Percentiles rank a stretch among this genome's conserved stretches.
These are phyloP conservation scores for Pouteria glomerata DNA, from an alignment of 148 eudicot species.

Conservation along the genomic window DNA sequence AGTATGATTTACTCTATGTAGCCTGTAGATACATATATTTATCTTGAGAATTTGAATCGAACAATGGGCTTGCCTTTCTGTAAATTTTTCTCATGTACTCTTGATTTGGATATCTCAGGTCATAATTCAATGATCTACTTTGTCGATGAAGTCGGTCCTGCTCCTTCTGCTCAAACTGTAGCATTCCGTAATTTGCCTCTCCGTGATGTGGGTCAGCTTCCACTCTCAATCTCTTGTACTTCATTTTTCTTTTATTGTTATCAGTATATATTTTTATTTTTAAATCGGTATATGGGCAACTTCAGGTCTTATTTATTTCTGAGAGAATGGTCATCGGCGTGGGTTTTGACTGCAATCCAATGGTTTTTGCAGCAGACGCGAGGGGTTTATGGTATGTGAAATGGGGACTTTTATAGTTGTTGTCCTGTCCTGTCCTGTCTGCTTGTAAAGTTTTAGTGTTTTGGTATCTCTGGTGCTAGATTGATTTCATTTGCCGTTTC, in stretches of 20 bases:
- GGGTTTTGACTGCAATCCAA: constrained; percentile 92
- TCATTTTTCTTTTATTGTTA: constrained; percentile 1
- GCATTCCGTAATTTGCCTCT: constrained; percentile 97
- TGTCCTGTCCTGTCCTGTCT: too few species aligned
- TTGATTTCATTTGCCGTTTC: background rate
- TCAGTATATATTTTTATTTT: constrained; percentile 7
- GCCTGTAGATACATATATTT: background rate
- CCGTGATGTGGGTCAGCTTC: constrained; percentile 99
- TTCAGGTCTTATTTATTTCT: constrained; percentile 82
- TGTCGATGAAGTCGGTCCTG: constrained; percentile 95
- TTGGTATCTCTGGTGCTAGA: background rate
- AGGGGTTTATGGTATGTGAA: constrained; percentile 72
- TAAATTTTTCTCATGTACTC: constrained; percentile 3
- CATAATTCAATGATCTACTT: constrained; percentile 97
- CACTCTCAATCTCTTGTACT: constrained; percentile 47
- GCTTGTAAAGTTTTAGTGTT: background rate
- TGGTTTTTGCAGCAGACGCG: constrained; percentile 89
- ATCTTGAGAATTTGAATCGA: background rate
- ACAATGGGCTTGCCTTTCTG: background rate
- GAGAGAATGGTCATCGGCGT: constrained; percentile 91
- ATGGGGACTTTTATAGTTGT: background rate
- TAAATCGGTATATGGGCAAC: constrained; percentile 8
- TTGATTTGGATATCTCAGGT: constrained; percentile 39
- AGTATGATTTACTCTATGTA: background rate
- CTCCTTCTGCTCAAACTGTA: constrained; percentile 92